Evolutionary conservation across 495 filamentous ascomycete species (phyloP), one percentile per base, ranked within the genome.

Genomic region (Aspergillus kassunensis): DNA sequence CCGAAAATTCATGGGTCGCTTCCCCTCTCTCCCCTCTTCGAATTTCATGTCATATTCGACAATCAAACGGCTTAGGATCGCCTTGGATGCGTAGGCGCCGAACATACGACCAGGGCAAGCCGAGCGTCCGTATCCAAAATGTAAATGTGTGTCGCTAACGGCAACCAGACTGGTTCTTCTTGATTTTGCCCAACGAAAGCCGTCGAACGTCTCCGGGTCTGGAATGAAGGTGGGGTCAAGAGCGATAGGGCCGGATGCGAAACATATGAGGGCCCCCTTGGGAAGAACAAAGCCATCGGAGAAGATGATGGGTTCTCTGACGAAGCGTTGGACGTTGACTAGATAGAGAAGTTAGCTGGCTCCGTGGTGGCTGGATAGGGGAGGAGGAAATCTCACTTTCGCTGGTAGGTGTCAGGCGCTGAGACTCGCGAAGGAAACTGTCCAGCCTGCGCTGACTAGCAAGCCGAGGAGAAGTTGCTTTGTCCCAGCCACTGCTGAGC

Each of bases 81-180:
- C 67, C 59, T 85, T 85, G 54, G 83, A 69, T 45, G 77, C 73
- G 15, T 68, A 72, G 3, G 66, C 65, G 0, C 77, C 80, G 37
- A 84, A 82, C 61, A 81, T 81, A 6, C 82, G 68, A 0, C 82
- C 83, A 0, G 82, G 82, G 58, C 81, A 74, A 4, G 68, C 67
- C 43, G 66, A 63, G 2, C 57, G 49, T 11, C 69, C 69, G 16
- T 58, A 64, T 11, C 68, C 66, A 35, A 73, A 73, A 24, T 71
- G 63, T 52, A 70, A 60, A 27, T 62, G 67, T 5, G 56, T 34
- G 0, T 53, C 47, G 18, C 51, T 59, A 21, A 61, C 61, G 13
- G 36, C 49, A 13, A 67, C 62, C 9, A 68, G 65, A n/a, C 49
- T 65, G 30, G 35, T 51, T 11, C 21, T 33, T n/a, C 20, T 2